Evolutionary conservation across 208 protist species (phyloP), one percentile per base, ranked within the genome.

Genomic region (Acanthamoeba sp.): DNA sequence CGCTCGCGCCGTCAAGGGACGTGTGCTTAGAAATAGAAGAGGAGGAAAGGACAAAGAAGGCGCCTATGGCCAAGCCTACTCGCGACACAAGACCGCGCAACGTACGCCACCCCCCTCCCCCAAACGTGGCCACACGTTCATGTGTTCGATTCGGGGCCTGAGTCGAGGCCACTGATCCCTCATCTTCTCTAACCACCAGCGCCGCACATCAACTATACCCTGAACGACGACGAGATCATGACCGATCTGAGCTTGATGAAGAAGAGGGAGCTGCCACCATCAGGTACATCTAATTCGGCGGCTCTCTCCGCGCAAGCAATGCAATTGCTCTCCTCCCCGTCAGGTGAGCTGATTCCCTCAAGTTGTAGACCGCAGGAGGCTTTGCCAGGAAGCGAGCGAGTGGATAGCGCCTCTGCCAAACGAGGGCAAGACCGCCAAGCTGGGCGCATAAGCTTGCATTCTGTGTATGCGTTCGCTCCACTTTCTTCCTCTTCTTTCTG

Each of bases 201-300:
- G 55, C 88, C 88, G 18, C 66, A 93, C 42, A 93, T 93, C 27
- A 93, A 93, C 45, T 93, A 93, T 27, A 93, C 88, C 1, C 66
- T 93, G 18, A 93, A 45, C 38, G 88, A 93, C 29, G 88, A 93
- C 5, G 88, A 93, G 40, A 93, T 93, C 38, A 78, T 71, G 64
- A 50, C 34, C 9, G 88, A 93, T 50, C 64, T 93, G 20, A 78
- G 64, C 42, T 64, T 93, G 38, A 45, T 93, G 36, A 71, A 52
- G 64, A 93, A 34, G 80, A 71, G 48, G 78, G 84, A 90, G 50
- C 48, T 90, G 9, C 57, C 84, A 59, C 48, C 57, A 71, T 45
- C 48, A 36, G 84, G 84, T 90, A 90, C 32, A 16, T 38, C 27
- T 24, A 36, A 7, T 12, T 71, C 45, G 45, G 45, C 45, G 9